Evolutionary conservation across 768 basidiomycete genomes (phyloP), one percentile per base, ranked within the genome.

Genomic region (Leccinellum rugosiceps): DNA sequence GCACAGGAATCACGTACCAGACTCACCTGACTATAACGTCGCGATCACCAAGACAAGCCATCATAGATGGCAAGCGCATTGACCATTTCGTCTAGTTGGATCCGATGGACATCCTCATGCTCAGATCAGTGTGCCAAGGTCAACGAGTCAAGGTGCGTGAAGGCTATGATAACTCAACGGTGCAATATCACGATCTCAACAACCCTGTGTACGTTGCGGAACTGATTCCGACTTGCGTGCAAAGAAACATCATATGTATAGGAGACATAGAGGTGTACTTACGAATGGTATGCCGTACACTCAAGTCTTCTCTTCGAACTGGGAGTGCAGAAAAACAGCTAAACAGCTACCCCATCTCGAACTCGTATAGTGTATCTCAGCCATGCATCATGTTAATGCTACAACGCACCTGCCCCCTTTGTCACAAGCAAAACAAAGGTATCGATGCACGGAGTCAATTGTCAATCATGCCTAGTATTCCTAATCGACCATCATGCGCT

Each of bases 401-500:
- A 77, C 74, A 80, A 84, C 83, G 83, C 81, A 84, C 83, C 83
- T 84, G 79, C 78, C 77, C 78, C 75, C 74, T 61, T 68, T 58
- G 59, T 60, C 59, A 60, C 60, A 60, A 69, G 67, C 58, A 63
- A 58, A 64, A 58, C 54, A 64, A 68, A 62, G 65, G 64, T 57
- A 66, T 63, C 65, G 55, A 57, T 62, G 59, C 61, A 59, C 63
- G 57, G 58, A 49, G 52, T 63, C 63, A 53, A 58, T 44, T 46
- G 41, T 55, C 58, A 59, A 38, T 13, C 53, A 43, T 41, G 38
- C 55, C 43, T 41, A 55, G 48, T 50, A 63, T 50, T 49, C 61
- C 53, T 74, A 87, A 72, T 91, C 89, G 67, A 92, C 86, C 75
- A 89, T 79, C 83, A 90, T 84, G 70, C 82, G 83, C 64, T 92